phyloP scores from a whole-genome alignment of 257 asterid genomes.

The Gentiana macrophylla region DNA sequence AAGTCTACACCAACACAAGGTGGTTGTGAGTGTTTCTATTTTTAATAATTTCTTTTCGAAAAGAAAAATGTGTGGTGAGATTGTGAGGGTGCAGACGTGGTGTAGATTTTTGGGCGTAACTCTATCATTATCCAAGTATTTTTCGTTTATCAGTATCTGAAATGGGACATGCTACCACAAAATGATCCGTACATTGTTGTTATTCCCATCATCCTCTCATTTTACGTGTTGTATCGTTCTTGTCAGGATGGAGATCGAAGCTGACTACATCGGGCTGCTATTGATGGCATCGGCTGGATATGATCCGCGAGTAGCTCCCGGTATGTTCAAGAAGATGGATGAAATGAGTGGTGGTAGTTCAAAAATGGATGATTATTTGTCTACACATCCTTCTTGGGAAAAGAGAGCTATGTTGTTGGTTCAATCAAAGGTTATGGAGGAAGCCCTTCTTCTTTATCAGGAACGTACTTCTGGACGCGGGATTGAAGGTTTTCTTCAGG shows the following conservation, averaged over 20 bases:
- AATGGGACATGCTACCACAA: too few relatives aligned
- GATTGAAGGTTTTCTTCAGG: slow-evolving; percentile 57
- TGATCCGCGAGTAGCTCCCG: slow-evolving; percentile 84
- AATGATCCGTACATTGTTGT: too few relatives aligned
- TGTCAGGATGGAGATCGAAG: slow-evolving; percentile 93
- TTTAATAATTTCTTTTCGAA: too few relatives aligned
- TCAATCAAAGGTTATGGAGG: slow-evolving; percentile 86
- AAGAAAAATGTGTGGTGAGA: too few relatives aligned
- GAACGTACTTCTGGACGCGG: slow-evolving; percentile 54
- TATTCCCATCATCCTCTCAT: too few relatives aligned
- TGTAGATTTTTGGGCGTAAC: too few relatives aligned
- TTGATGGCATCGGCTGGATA: slow-evolving; percentile 77
- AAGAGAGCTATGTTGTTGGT: slow-evolving; percentile 67
- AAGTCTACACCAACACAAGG: too few relatives aligned
- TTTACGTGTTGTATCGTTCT: too few relatives aligned
- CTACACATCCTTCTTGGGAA: slow-evolving; percentile 91
- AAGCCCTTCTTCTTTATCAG: slow-evolving; percentile 53
- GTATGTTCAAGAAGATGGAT: slow-evolving; percentile 71
- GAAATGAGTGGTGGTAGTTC: slow-evolving; percentile 38
- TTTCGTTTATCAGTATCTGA: too few relatives aligned
- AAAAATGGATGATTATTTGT: slow-evolving; percentile 47
- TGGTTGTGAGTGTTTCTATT: too few relatives aligned
- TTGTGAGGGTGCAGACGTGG: too few relatives aligned
- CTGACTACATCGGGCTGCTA: slow-evolving; percentile 76
- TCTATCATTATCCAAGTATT: too few relatives aligned